These are phyloP conservation scores for Salix suchowensis DNA, from an alignment of 345 rosid genomes.

Conservation along the genomic window DNA sequence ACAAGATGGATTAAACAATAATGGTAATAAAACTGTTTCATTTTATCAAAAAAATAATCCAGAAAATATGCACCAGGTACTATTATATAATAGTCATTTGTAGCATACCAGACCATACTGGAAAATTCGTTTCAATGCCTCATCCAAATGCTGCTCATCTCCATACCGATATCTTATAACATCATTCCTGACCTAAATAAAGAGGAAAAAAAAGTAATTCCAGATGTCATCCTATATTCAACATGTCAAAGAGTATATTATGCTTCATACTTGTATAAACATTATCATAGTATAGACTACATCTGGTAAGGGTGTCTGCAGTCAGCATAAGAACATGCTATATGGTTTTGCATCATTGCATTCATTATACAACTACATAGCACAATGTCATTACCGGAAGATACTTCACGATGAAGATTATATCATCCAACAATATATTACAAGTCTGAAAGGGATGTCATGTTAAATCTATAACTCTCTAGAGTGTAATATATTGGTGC, in stretches of 20 bases:
- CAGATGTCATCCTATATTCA: neutral
- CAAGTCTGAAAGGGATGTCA: neutral
- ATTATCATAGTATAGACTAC: neutral
- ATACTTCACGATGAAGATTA: neutral
- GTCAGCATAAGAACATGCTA: neutral
- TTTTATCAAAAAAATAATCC: neutral
- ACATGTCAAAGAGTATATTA: neutral
- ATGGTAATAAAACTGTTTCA: neutral
- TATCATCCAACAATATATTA: neutral
- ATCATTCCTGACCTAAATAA: conserved; percentile 71
- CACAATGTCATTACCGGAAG: neutral
- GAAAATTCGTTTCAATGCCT: conserved; percentile 84
- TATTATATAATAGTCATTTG: neutral
- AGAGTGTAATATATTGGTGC: neutral
- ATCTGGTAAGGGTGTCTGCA: neutral
- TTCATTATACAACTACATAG: neutral
- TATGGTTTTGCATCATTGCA: neutral
- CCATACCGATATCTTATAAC: conserved; percentile 88
- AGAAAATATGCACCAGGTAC: neutral
- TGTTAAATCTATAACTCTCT: neutral
- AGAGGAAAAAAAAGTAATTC: conserved; percentile 16
- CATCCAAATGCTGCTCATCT: conserved; percentile 95
- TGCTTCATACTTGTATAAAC: neutral
- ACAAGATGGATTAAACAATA: neutral
- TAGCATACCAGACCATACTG: conserved; percentile 79